phyloP scores from a whole-genome alignment of 2,329 filamentous ascomycete species.

The Dothideomycetes sp. region DNA sequence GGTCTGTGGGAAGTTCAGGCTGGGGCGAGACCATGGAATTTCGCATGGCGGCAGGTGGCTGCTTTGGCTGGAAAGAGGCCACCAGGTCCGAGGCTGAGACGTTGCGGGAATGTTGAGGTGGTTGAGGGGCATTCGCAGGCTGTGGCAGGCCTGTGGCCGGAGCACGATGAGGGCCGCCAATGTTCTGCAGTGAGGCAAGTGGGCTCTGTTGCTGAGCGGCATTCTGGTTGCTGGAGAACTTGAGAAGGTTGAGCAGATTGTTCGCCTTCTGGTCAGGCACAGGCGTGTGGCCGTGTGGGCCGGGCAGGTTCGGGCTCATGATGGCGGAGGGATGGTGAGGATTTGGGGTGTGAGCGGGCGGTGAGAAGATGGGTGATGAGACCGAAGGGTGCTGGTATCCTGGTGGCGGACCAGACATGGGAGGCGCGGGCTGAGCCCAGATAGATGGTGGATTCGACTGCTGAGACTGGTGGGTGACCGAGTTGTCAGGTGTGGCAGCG shows the following conservation, averaged over 20 bases:
- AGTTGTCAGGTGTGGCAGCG: not conserved
- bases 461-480: constrained; percentile 3
- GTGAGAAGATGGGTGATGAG: constrained; percentile 47
- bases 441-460: constrained; percentile 11
- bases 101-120: constrained; percentile 11
- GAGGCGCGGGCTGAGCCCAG: constrained; percentile 12
- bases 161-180: constrained; percentile 9
- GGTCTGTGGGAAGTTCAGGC: constrained; percentile 4
- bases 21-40: constrained; percentile 11
- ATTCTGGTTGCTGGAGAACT: constrained; percentile 44
- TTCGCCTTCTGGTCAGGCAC: constrained; percentile 14
- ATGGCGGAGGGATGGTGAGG: constrained; percentile 47
- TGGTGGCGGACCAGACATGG: constrained; percentile 11
- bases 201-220: constrained; percentile 19
- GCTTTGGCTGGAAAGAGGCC: constrained; percentile 42
- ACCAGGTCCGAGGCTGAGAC: constrained; percentile 48
- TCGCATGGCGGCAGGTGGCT: constrained; percentile 18
- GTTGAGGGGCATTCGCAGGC: constrained; percentile 1
- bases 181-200: constrained; percentile 26
- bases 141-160: not conserved
- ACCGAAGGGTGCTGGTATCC: constrained; percentile 46
- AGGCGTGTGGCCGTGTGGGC: constrained; percentile 3
- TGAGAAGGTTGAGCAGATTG: constrained; percentile 53
- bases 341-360: constrained; percentile 40
- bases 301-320: constrained; percentile 36